A percentile compares a stretch with the other conserved stretches of the same genome.
phyloP scores from a whole-genome alignment of 805 yeast genomes.

The Ogataea parapolymorpha region DNA sequence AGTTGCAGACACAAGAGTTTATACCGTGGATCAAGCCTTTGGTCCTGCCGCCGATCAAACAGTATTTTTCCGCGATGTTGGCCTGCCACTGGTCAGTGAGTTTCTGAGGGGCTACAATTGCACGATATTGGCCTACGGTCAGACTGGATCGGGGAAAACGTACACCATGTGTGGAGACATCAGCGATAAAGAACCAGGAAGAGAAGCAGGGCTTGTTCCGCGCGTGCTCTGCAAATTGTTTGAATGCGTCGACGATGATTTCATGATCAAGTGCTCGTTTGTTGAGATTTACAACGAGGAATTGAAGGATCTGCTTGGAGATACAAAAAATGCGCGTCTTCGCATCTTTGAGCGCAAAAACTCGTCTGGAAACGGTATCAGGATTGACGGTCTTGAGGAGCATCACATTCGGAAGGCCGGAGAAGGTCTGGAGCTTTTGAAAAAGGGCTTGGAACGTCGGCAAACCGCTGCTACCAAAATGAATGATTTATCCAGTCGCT shows the following conservation, averaged over 20 bases:
- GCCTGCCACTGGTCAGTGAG: slow-evolving; percentile 45
- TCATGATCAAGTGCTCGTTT: slow-evolving; percentile 47
- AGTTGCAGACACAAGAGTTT: slow-evolving; percentile 34
- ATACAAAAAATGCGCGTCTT: slow-evolving; percentile 31
- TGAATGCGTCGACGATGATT: slow-evolving; percentile 30
- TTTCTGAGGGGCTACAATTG: slow-evolving; percentile 52
- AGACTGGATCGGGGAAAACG: slow-evolving; percentile 61
- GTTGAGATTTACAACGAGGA: slow-evolving; percentile 49
- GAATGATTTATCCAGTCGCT: slow-evolving; percentile 70
- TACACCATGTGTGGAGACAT: slow-evolving; percentile 56
- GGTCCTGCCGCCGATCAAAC: slow-evolving; percentile 53
- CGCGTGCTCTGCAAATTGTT: slow-evolving; percentile 44
- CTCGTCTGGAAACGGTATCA: slow-evolving; percentile 32
- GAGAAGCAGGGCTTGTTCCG: slow-evolving; percentile 49
- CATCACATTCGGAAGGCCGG: slow-evolving; percentile 49
- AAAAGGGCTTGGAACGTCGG: slow-evolving; percentile 54
- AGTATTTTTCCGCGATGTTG: slow-evolving; percentile 43
- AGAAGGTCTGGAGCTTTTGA: slow-evolving; percentile 55
- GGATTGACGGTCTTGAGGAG: slow-evolving; percentile 65
- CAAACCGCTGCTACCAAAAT: slow-evolving; percentile 71
- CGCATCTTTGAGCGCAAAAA: slow-evolving; percentile 38
- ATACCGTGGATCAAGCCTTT: slow-evolving; percentile 52
- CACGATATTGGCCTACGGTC: slow-evolving; percentile 58
- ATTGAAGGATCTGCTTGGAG: slow-evolving; percentile 43
- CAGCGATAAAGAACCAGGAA: slow-evolving; percentile 20